Evolutionary conservation across 768 basidiomycete genomes (phyloP).

Genomic region (Lenzites betulinus): DNA sequence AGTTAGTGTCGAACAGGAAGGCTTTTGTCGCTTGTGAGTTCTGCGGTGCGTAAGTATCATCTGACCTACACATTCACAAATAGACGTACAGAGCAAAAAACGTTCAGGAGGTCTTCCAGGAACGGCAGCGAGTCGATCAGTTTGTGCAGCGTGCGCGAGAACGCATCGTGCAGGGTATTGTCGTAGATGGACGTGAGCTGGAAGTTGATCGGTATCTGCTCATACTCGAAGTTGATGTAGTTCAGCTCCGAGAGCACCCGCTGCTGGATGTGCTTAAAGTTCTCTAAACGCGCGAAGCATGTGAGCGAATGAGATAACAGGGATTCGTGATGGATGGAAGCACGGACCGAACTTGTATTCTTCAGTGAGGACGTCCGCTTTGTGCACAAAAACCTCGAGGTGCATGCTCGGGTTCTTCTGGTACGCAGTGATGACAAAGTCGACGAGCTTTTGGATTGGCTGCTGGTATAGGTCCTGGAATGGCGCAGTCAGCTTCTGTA

Average conservation of each 20-base stretch:
- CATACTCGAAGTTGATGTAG: slow-evolving; percentile 76
- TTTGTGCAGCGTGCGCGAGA: slow-evolving; percentile 87
- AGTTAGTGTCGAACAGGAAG: slow-evolving; percentile 86
- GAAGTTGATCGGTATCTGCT: slow-evolving; percentile 80
- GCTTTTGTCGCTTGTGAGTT: slow-evolving; percentile 93
- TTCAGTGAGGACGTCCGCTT: slow-evolving; percentile 88
- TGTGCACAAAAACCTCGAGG: slow-evolving; percentile 93
- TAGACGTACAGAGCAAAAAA: slow-evolving; percentile 67
- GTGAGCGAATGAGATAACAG: not conserved
- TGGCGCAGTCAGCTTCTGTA: too few species aligned
- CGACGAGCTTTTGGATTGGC: slow-evolving; percentile 78
- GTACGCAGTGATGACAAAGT: slow-evolving; percentile 78
- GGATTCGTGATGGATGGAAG: not conserved
- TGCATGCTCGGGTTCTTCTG: slow-evolving; percentile 73
- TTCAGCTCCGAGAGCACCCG: slow-evolving; percentile 80
- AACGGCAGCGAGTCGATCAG: slow-evolving; percentile 82
- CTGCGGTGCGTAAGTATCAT: slow-evolving; percentile 39
- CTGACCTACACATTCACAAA: not conserved
- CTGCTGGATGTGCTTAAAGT: slow-evolving; percentile 88
- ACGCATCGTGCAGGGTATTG: slow-evolving; percentile 88
- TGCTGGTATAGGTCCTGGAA: slow-evolving; percentile 79
- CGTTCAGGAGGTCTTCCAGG: slow-evolving; percentile 85
- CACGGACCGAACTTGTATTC: slow-evolving; percentile 85
- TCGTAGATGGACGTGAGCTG: slow-evolving; percentile 94
- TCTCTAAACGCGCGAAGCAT: slow-evolving; percentile 52